Evolutionary conservation across 2,329 filamentous ascomycete genomes (phyloP).

Genomic region (Gaeumannomyces sp.): DNA sequence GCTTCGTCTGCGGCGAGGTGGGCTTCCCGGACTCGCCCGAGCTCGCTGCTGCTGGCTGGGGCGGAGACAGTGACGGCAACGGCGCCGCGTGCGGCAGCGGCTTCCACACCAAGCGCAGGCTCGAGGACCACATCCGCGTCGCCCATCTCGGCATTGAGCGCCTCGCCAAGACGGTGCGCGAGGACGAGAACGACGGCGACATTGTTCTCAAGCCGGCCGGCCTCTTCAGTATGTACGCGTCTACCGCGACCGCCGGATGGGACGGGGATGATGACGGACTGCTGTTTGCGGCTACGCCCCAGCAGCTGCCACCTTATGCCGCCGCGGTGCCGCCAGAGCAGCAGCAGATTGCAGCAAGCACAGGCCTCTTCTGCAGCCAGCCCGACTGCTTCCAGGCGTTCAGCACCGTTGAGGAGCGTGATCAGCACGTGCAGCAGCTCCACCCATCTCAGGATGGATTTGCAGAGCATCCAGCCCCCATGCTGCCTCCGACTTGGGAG

Average conservation of each 20-base stretch:
- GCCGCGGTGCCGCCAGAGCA: no score
- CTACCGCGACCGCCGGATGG: background rate
- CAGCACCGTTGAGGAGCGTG: background rate
- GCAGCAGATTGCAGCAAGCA: background rate
- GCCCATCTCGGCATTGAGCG: conserved; percentile 63
- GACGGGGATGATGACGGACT: background rate
- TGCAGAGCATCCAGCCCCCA: background rate
- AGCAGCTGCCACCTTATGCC: no score
- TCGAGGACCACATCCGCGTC: conserved; percentile 80
- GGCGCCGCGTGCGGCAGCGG: conserved; percentile 57
- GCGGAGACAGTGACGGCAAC: conserved; percentile 33
- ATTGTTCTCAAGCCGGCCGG: conserved; percentile 21
- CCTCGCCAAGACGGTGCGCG: conserved; percentile 22
- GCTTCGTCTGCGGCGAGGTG: conserved; percentile 72
- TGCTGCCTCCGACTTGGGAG: background rate
- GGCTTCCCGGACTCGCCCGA: conserved; percentile 49
- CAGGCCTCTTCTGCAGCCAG: conserved; percentile 1
- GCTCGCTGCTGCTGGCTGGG: conserved; percentile 50
- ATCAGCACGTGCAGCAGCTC: background rate
- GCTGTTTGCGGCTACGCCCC: background rate
- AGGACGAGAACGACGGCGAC: conserved; percentile 10
- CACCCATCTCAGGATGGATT: background rate
- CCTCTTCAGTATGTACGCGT: conserved; percentile 7
- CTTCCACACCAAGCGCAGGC: conserved; percentile 69
- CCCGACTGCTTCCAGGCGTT: background rate